Evolutionary conservation across 1,284 basidiomycete species (phyloP), one percentile per base, ranked within the genome.

Genomic region (Fistulinella staudtii): DNA sequence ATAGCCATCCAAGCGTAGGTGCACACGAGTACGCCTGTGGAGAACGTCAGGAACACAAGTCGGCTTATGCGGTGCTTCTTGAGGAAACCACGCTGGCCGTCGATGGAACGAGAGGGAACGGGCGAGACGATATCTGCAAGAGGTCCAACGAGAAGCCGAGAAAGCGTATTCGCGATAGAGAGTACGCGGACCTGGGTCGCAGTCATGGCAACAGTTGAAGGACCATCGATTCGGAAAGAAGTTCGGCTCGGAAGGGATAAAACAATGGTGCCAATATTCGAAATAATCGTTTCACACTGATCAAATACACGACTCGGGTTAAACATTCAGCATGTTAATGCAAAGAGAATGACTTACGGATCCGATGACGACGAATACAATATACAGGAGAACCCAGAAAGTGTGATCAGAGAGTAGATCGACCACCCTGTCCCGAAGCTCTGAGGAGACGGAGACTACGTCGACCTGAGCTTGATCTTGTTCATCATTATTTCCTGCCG

Each of bases 201-300:
- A 3, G 76, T 73, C 17, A 65, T 59, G 20, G 56, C 65, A 61
- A 17, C 64, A 4, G 43, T 53, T 25, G 67, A 62, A 14, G 58
- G 46, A 24, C 52, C 41, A 14, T 44, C 27, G 14, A 22, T 20
- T 13, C 60, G 49, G 8, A 33, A 8, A 18, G 61, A 41, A 1
- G 49, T 39, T 21, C 53, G 49, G 18, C 67, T 56, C 17, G 78
- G 74, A 31, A 89, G 70, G 8, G 85, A 79, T 6, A 82, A 63
- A n/a, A 82, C 74, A 40, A 89, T 83, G 3, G 82, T 78, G 22
- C 85, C 86, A 37, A 89, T 79, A 54, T 87, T 89, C 9, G 84
- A 80, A 24, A 89, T 80, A 18, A 89, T 73, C 86, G 88, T 89
- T 64, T 89, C 86, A 38, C 79, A 78, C 87, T 89, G 45, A 10